These are phyloP conservation scores for Petunia secreta DNA, from an alignment of 257 asterid genomes.

Conservation along the genomic window DNA sequence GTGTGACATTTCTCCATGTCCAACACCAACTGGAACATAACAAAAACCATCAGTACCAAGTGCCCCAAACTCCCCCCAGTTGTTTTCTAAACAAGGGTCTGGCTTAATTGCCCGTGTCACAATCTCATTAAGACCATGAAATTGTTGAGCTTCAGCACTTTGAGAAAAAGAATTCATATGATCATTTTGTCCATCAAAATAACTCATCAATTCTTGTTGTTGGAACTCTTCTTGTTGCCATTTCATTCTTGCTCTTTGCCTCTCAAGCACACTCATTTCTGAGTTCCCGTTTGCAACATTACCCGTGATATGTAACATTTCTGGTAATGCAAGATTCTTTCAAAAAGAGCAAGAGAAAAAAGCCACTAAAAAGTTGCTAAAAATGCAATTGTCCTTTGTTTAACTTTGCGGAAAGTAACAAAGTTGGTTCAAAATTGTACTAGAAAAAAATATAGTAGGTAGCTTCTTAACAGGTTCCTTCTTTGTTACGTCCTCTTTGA, in stretches of 20 bases:
- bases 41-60: conserved; percentile 28
- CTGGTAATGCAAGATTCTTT: conserved; percentile 42
- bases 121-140: conserved; percentile 40
- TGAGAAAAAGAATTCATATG: conserved; percentile 31
- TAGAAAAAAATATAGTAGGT: conserved; percentile 36
- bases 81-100: conserved; percentile 51
- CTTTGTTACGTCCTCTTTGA: conserved; percentile 35
- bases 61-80: conserved; percentile 32
- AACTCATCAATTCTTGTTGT: conserved; percentile 33
- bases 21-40: conserved; percentile 26
- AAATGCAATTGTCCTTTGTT: not conserved
- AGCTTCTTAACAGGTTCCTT: conserved; percentile 36
- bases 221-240: conserved; percentile 54
- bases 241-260: conserved; percentile 47
- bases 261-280: conserved; percentile 53
- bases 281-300: conserved; percentile 20
- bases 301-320: conserved; percentile 46
- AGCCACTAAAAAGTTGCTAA: not conserved
- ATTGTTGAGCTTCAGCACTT: conserved; percentile 33
- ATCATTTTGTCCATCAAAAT: conserved; percentile 35
- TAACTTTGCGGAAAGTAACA: conserved; percentile 37
- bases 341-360: not conserved
- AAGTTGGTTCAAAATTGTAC: conserved; percentile 24
- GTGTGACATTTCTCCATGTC: conserved; percentile 37
- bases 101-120: conserved; percentile 50